Percentiles rank a stretch among this genome's conserved stretches.
These are phyloP conservation scores for Cajanus cajan DNA, from an alignment of 306 rosid genomes.

Conservation along the genomic window DNA sequence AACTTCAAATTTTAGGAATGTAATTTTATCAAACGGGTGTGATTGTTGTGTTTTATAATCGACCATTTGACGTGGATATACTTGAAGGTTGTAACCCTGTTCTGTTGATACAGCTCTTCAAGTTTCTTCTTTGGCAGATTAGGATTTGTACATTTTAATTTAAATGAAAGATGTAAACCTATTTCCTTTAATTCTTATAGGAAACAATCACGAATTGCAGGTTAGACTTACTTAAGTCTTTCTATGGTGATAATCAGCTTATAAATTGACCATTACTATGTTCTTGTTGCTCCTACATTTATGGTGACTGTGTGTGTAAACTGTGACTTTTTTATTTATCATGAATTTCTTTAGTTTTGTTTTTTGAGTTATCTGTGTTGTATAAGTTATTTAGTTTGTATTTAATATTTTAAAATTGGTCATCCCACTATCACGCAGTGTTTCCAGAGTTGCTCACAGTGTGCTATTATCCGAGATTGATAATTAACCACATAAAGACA, in stretches of 20 bases:
- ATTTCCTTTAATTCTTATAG: not conserved
- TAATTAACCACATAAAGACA: no score
- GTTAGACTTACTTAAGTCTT: not conserved
- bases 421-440: no score
- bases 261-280: no score
- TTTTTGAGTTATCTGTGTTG: not conserved
- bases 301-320: not conserved
- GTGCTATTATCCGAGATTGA: no score
- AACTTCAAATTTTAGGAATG: not conserved
- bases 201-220: not conserved
- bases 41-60: not conserved
- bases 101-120: not conserved
- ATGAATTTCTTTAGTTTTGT: not conserved
- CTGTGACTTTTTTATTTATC: not conserved
- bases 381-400: not conserved
- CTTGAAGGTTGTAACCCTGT: not conserved
- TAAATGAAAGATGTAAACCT: not conserved
- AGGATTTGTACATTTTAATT: not conserved
- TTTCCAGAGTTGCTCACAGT: no score
- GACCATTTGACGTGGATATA: not conserved
- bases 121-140: slow-evolving; percentile 2
- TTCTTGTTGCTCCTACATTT: not conserved
- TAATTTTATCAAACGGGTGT: not conserved
- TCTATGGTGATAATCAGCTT: not conserved
- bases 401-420: no score